A percentile compares a stretch with the other conserved stretches of the same genome.
Conservation (phyloP, 345 rosid species). For the Kernera saxatilis region DNA sequence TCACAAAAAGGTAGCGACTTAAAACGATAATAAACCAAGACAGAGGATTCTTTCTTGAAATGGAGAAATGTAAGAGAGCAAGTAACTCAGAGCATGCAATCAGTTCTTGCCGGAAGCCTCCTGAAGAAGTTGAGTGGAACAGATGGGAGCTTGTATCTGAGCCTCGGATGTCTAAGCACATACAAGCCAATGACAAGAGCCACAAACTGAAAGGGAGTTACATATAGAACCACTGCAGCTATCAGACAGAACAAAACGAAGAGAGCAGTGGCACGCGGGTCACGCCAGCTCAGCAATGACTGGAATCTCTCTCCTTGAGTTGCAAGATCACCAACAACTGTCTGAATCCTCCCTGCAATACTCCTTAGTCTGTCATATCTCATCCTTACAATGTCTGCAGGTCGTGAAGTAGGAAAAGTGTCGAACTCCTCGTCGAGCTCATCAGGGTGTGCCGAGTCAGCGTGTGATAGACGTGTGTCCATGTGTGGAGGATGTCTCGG, state of each 20-base stretch:
- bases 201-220: conserved; percentile 77
- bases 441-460: conserved; percentile 74
- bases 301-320: conserved; percentile 90
- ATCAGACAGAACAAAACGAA: conserved; percentile 72
- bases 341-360: conserved; percentile 83
- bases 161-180: conserved; percentile 80
- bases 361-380: conserved; percentile 89
- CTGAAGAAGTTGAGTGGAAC: conserved; percentile 84
- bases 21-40: neutral
- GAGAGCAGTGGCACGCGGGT: conserved; percentile 81
- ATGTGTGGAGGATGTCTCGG: conserved; percentile 92
- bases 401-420: conserved; percentile 63
- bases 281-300: conserved; percentile 90
- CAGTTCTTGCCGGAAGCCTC: conserved; percentile 85
- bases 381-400: conserved; percentile 67
- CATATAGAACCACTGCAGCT: conserved; percentile 64
- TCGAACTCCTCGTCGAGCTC: conserved; percentile 95
- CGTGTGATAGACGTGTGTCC: conserved; percentile 87
- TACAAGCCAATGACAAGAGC: conserved; percentile 54
- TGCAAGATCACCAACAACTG: conserved; percentile 86
- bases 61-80: neutral
- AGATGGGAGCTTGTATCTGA: conserved; percentile 73
- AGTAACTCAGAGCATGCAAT: conserved; percentile 58
- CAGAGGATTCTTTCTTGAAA: neutral
- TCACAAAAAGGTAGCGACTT: neutral